Evolutionary conservation across 768 basidiomycete species (phyloP), one percentile per base, ranked within the genome.

Genomic region (Termitomyces heimii): DNA sequence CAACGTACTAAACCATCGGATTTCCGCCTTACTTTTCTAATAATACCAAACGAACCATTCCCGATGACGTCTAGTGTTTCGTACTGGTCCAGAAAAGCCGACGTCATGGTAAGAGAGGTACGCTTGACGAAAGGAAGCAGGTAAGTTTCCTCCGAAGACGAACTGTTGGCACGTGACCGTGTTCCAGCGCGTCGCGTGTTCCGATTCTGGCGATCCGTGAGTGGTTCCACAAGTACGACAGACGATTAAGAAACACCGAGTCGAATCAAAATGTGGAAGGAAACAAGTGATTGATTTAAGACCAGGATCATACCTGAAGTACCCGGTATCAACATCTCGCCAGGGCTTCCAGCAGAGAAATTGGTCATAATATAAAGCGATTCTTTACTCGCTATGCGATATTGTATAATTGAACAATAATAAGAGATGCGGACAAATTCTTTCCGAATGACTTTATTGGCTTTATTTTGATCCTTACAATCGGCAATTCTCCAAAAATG

Each of bases 21-120:
- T 70, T 91, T 92, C 64, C 94, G 76, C 60, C 85, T 78, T 13
- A 98, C 95, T 76, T 98, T 98, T 58, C 94, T 85, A 62, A 99
- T 99, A 59, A 98, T 92, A 1, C 97, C 97, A 76, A 99, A 99
- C 5, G 91, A 92, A 28, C 97, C 97, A 65, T 95, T 98, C 4
- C 97, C 97, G 47, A 99, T 96, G 56, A 97, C 80, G 62, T 95
- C 94, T 47, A 94, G 78, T 7, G 92, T 77, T 60, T 94, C 92
- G 66, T 96, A 98, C 49, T 82, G 80, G 63, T 90, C 89, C 22
- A 95, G 76, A 62, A 85, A 84, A n/a, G 65, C 61, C 53, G 62
- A 62, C 54, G 54, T 39, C 60, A 61, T 61, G 40, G 40, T 58
- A n/a, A 49, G 28, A 42, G 51, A 48, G 22, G 26, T 32, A 42